phyloP scores from a whole-genome alignment of 2,329 filamentous ascomycete genomes.

The Xylaria hypoxylon region DNA sequence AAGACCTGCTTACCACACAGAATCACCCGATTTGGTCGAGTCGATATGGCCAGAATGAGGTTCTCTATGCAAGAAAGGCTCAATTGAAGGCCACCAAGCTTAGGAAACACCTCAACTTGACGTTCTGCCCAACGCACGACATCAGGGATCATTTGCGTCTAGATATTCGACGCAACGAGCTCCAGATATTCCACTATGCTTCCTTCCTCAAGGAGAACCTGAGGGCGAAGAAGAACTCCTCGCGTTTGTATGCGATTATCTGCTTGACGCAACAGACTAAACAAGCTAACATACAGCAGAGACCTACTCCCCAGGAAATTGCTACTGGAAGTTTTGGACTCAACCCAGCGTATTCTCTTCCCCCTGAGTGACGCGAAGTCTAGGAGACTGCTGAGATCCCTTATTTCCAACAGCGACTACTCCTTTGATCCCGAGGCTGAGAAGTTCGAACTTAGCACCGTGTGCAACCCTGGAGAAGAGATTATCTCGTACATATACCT shows the following conservation, averaged over 20 bases:
- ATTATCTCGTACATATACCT: constrained; percentile 45
- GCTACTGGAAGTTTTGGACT: constrained; percentile 37
- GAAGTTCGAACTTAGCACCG: constrained; percentile 35
- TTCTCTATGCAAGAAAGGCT: constrained; percentile 23
- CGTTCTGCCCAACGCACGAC: constrained; percentile 31
- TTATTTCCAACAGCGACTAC: constrained; percentile 27
- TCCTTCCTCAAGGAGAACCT: constrained; percentile 38
- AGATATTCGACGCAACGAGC: constrained; percentile 23
- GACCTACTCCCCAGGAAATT: constrained; percentile 35
- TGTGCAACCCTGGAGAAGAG: constrained; percentile 39
- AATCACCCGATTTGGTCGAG: constrained; percentile 36
- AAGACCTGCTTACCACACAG: constrained; percentile 31
- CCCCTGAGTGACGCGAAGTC: constrained; percentile 33
- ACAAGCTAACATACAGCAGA: constrained; percentile 23
- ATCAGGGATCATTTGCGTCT: constrained; percentile 36
- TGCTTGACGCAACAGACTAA: background rate
- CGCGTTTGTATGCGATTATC: background rate
- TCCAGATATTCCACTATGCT: constrained; percentile 37
- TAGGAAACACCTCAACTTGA: constrained; percentile 29
- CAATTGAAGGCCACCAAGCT: constrained; percentile 33
- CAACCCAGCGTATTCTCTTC: constrained; percentile 38
- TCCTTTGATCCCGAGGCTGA: constrained; percentile 33
- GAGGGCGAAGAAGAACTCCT: constrained; percentile 26
- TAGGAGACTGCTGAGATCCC: constrained; percentile 27
- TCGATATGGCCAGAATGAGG: constrained; percentile 27